Base-by-base conservation (phyloP, 2,329 filamentous ascomycete genomes). In the Clarireedia hainanense region DNA sequence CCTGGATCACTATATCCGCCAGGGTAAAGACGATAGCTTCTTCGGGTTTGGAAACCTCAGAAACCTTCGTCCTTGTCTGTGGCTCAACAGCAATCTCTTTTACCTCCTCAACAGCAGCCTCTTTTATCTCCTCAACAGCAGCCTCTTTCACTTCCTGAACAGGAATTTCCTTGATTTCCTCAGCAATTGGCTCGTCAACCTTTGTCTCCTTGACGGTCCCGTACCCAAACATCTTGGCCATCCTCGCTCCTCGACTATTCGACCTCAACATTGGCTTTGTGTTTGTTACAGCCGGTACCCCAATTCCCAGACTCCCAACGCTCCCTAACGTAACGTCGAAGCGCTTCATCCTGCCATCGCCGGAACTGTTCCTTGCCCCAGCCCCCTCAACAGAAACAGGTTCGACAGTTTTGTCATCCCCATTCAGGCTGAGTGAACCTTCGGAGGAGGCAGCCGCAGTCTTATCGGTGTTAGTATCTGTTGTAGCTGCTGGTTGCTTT, bases 161-260 rank as follows among this genome's bases (percentile, higher is more conserved):
- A 4, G n/a, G 20, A 23, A 24, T 45, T 26, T 5, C 15, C 42
- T 45, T 45, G 20, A 24, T 2, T 23, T 50, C 37, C 17, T 50
- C 26, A 12, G 26, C 20, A n/a, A 17, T 20, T 23, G 30, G 36
- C 14, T 50, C 46, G 14, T 50, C 36, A 23, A 24, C 17, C 36
- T 59, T 50, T 45, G 46, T 40, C 37, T 42, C 27, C 34, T 50
- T 50, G 27, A 40, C 40, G 14, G 43, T 52, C 15, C 55, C 58
- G 43, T 61, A 62, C 7, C 61, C 61, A 57, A 63, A 62, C 49
- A 63, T 47, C 23, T 62, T 61, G 7, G 61, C 61, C 17, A 63
- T 58, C 30, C 57, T 59, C 36, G 52, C 60, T 4, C 60, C 60
- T 36, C 61, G 62, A 15, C 55, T 53, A 24, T 34, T 55, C 4